Evolutionary conservation across 805 yeast genomes (phyloP), one percentile per base, ranked within the genome.

Genomic region (Candida verbasci): DNA sequence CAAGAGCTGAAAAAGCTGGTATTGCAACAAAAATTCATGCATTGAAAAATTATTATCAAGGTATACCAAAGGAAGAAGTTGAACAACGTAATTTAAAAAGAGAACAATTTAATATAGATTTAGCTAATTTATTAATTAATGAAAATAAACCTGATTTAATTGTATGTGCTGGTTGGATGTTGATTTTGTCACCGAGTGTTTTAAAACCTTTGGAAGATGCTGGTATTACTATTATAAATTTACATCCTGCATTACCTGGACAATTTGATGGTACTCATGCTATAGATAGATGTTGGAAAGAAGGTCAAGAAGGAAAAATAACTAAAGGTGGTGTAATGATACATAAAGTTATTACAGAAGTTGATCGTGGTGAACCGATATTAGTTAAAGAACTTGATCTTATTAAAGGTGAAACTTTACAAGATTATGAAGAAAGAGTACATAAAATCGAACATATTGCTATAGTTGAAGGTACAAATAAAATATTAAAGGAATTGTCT

Each of bases 101-200:
- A 50, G 74, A 74, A 26, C 56, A 63, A 40, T 93, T 86, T 70
- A 91, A 93, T 58, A 55, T 60, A 29, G 96, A 93, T 44, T 70
- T 93, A 29, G 91, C 95, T 8, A 64, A 74, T 33, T 52, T 82
- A 17, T 76, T 93, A 16, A 56, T 86, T 17, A 43, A 50, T 1
- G 70, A 76, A 36, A 47, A 57, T 22, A 71, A 72, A 46, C 97
- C 97, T 4, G 86, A 85, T 47, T 69, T 93, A 44, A 80, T 93
- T 27, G 97, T 93, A 5, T 93, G 98, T 63, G 98, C 98, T 4
- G 98, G 98, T 2, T 93, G 98, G 98, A 82, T 93, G 89, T 73
- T 93, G 35, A 93, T 93, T 40, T 69, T 93, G 41, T 84, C 96
- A 1, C 80, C 86, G 3, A 69, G 76, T 15, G 88, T 87, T 47